A percentile compares a stretch with the other conserved stretches of the same genome.
Evolutionary conservation across 1,139 yeast genomes (phyloP).

Genomic region (Torulaspora pretoriensis): DNA sequence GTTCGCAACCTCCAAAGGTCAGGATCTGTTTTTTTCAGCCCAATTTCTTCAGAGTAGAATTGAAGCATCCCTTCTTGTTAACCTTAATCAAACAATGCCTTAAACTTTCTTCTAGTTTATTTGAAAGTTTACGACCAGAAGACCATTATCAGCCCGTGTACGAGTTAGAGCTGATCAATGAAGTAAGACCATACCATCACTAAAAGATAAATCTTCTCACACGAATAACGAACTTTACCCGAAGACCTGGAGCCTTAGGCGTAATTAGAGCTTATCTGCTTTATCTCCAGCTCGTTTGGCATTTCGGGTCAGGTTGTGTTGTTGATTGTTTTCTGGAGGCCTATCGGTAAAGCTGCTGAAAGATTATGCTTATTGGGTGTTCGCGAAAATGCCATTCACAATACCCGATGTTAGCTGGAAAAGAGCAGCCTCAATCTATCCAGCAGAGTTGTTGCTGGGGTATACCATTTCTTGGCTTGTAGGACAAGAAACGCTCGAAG

Average conservation of each 20-base stretch:
- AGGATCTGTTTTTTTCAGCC: constrained; percentile 65
- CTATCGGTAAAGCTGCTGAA: background rate
- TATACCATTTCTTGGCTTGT: constrained; percentile 18
- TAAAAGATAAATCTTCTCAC: constrained; percentile 3
- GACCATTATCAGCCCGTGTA: no score
- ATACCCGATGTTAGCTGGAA: constrained; percentile 7
- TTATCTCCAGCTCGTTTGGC: no score
- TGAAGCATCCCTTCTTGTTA: constrained; percentile 11
- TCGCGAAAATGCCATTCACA: constrained; percentile 1
- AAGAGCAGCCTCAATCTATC: constrained; percentile 20
- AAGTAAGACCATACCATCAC: no score
- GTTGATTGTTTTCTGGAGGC: no score
- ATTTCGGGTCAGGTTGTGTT: no score
- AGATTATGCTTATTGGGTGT: background rate
- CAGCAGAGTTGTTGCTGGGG: constrained; percentile 23
- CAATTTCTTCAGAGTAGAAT: constrained; percentile 59
- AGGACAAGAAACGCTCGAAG: constrained; percentile 17
- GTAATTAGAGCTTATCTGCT: no score
- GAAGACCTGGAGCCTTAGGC: background rate
- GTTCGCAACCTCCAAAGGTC: constrained; percentile 70
- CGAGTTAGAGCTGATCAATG: no score
- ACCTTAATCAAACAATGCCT: background rate
- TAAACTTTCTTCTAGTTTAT: background rate
- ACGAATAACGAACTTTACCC: constrained; percentile 1
- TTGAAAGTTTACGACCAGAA: no score